These are phyloP conservation scores for Wickerhamomyces strasburgensis DNA, from an alignment of 805 yeast genomes.

Conservation along the genomic window DNA sequence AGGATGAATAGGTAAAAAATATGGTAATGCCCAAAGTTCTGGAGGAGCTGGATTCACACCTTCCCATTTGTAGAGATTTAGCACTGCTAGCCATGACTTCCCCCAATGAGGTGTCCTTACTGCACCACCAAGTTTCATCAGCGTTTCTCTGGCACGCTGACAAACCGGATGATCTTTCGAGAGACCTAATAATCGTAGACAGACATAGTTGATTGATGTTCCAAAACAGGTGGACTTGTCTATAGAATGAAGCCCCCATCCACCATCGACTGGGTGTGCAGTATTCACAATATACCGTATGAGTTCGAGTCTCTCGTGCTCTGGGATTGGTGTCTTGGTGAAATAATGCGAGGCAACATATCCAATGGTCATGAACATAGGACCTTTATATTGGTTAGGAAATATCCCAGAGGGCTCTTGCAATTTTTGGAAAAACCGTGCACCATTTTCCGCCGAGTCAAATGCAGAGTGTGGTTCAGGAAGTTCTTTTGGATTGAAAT, in stretches of 20 bases:
- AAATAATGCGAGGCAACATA: constrained; percentile 71
- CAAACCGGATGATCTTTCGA: constrained; percentile 71
- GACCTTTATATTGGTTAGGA: constrained; percentile 94
- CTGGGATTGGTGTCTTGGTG: constrained; percentile 63
- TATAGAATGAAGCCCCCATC: constrained; percentile 94
- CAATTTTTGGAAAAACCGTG: constrained; percentile 58
- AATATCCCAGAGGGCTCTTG: constrained; percentile 83
- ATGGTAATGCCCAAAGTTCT: constrained; percentile 87
- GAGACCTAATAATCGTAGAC: constrained; percentile 76
- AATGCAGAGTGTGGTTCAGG: constrained; percentile 34
- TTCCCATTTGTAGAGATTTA: constrained; percentile 86
- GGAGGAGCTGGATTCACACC: constrained; percentile 99
- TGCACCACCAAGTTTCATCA: constrained; percentile 82
- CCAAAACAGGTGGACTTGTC: constrained; percentile 97
- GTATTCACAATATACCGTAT: constrained; percentile 84
- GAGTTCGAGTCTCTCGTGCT: constrained; percentile 61
- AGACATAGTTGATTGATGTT: constrained; percentile 80
- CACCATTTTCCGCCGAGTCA: constrained; percentile 70
- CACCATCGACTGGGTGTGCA: constrained; percentile 98
- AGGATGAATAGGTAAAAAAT: constrained; percentile 79
- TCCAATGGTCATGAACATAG: constrained; percentile 95
- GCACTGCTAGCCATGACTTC: constrained; percentile 78
- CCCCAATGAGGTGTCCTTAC: constrained; percentile 96
- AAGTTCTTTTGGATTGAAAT: constrained; percentile 35
- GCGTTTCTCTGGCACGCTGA: constrained; percentile 64